Conservation (phyloP, 2,329 filamentous ascomycete species). For the Apiospora saccharicola region DNA sequence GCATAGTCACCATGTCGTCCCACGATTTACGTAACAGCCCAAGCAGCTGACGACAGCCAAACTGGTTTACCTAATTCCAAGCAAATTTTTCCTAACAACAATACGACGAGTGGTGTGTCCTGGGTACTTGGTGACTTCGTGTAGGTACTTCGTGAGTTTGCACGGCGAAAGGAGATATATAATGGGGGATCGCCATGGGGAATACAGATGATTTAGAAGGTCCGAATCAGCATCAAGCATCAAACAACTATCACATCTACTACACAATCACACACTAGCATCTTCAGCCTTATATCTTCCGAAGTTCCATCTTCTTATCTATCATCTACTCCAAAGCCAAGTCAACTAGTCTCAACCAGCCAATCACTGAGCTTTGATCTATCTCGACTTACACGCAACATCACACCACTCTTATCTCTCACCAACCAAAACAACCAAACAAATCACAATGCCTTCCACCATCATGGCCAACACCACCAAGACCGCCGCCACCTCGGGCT, state of each 20-base stretch:
- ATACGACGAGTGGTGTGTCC: not conserved
- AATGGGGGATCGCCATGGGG: conserved; percentile 12
- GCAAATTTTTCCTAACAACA: conserved; percentile 16
- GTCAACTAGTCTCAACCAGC: not conserved
- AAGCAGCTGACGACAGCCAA: conserved; percentile 11
- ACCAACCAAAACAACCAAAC: not conserved
- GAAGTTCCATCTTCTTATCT: conserved; percentile 19
- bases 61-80: not conserved
- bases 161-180: not conserved
- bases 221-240: conserved; percentile 20
- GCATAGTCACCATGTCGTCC: conserved; percentile 12
- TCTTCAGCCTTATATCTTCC: conserved; percentile 12
- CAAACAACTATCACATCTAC: not conserved
- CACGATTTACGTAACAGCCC: conserved; percentile 11
- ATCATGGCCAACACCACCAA: conserved; percentile 13
- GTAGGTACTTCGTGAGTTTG: not conserved
- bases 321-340: not conserved
- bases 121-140: no score
- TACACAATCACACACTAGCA: not conserved
- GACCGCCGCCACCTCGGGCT: not conserved
- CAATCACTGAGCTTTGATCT: not conserved
- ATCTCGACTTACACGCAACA: conserved; percentile 12
- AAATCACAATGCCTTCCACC: conserved; percentile 13
- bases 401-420: conserved; percentile 5
- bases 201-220: not conserved